Evolutionary conservation across 2,329 filamentous ascomycete species (phyloP), one percentile per base, ranked within the genome.

Genomic region (Colletotrichum australisinense): DNA sequence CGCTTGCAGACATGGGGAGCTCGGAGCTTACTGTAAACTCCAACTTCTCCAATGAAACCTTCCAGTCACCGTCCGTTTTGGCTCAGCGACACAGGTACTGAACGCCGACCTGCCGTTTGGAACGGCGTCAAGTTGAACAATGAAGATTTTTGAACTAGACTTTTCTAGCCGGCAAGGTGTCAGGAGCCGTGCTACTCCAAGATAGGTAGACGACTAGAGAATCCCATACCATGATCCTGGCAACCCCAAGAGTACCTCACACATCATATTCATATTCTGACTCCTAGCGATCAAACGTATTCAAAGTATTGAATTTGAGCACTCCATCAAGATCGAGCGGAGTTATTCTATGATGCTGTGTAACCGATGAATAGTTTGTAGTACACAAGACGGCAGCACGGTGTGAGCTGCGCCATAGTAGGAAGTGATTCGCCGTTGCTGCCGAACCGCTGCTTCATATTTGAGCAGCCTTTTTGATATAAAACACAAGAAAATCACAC

Each of bases 291-390:
- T n/a, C 16, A 35, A n/a, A 55, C 14, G 42, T 19, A 22, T 55
- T 26, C 19, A 32, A 38, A n/a, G 26, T 57, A n/a, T 67, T 22
- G 14, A 28, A 38, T 63, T 52, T 35, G 32, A 49, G 46, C 14
- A 56, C 69, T 42, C 57, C 32, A 26, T 22, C 38, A 26, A 68
- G 64, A 35, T 67, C 69, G 69, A 72, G 64, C 46, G 57, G 69
- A 68, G 64, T 72, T 62, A 28, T 62, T 68, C 69, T 72, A 68
- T 60, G 19, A 64, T 49, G 57, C 65, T 57, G 26, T 52, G 24
- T 56, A 28, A 53, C 63, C 30, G 4, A 16, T 67, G 19, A 71
- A 59, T 55, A 24, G 52, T 57, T 49, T 46, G 57, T 57, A 56
- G 49, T 72, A 72, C 49, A 72, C 22, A 35, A 28, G 28, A 49